Evolutionary conservation across 805 yeast genomes (phyloP), one percentile per base, ranked within the genome.

Genomic region (Myxozyma sirexii): DNA sequence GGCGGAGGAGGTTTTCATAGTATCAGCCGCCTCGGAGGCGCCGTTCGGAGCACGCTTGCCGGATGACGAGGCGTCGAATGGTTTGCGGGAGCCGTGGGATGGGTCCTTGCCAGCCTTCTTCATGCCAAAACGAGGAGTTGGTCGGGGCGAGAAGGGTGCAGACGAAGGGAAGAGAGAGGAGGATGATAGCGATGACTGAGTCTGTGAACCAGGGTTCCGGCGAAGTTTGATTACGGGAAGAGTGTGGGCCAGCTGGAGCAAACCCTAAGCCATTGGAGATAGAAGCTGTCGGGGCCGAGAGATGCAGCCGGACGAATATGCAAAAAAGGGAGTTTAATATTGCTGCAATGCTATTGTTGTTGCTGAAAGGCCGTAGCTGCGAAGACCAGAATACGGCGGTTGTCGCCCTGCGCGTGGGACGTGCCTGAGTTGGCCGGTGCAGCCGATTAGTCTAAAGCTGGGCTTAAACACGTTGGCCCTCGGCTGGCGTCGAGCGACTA

Each of bases 1-100:
- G 4, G 63, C 62, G 6, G 60, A 29, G n/a, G 61, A 60, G 19
- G 59, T 37, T 35, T 52, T 52, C 47, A 37, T 48, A 41, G 51
- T 31, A 5, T 12, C 31, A 6, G 46, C 24, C 23, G 51, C 19
- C 19, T 10, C n/a, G 12, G 46, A 45, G 6, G 47, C 41, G 8
- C 38, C 19, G 38, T 27, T 37, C 10, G 59, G 44, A 23, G 54
- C 33, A 24, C 42, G 55, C 37, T 21, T 41, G 46, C 31, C 51
- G 29, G 38, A 26, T 13, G 43, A 15, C 21, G 31, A 41, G 3
- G 41, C 17, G 46, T 54, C 42, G 48, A 42, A 56, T 8, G 37
- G 44, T 31, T 49, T 48, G 37, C 41, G 59, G 10, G 42, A 19
- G 13, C 59, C 54, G 19, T 37, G 13, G 10, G 53, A 35, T 12